Base-by-base conservation (phyloP, 2,329 filamentous ascomycete species). In the Botrytis fabae region DNA sequence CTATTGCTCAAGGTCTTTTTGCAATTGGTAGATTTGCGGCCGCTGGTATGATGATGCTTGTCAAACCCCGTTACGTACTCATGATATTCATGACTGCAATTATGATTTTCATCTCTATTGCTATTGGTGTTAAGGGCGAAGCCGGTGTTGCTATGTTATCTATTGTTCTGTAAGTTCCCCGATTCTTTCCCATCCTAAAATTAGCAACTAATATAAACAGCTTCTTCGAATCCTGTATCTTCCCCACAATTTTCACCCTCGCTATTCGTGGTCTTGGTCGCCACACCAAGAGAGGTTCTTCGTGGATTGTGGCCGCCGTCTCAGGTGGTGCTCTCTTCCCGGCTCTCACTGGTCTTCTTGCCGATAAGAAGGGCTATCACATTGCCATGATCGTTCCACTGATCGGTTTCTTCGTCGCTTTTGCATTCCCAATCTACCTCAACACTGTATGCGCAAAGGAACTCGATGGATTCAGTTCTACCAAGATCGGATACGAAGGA, bases 221-320 rank as follows among this genome's bases (percentile, higher is more conserved):
- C 7, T 72, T 97, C 81, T 93, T 92, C 78, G 93, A 95, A 80
- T 92, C 91, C 0, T 93, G 93, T 73, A 89, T 93, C 78, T 97
- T 93, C 86, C 94, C 94, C 0, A 91, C 94, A 2, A 91, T 96
- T 75, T 94, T 95, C 77, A 90, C 92, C 2, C 86, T 97, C 18
- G 92, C 92, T 2, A 91, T 97, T 75, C 89, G 93, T 7, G 93
- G 93, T 1, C 88, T 97, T 54, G 93, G 94, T 1, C 87, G 89
- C 32, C 88, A 94, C 77, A 94, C 91, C 10, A 97, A 97, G 83
- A 88, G 92, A 63, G 93, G 92, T 1, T 90, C 91, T 0, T 92
- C 92, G 2, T 94, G 90, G 82, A 91, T 97, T 77, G 93, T 95
- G 0, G 77, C 78, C 2, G 70, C 74, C 12, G 76, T 77, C 16